Base-by-base conservation (phyloP, 192 early-diverging fungal species). In the Spinellus fusiger region DNA sequence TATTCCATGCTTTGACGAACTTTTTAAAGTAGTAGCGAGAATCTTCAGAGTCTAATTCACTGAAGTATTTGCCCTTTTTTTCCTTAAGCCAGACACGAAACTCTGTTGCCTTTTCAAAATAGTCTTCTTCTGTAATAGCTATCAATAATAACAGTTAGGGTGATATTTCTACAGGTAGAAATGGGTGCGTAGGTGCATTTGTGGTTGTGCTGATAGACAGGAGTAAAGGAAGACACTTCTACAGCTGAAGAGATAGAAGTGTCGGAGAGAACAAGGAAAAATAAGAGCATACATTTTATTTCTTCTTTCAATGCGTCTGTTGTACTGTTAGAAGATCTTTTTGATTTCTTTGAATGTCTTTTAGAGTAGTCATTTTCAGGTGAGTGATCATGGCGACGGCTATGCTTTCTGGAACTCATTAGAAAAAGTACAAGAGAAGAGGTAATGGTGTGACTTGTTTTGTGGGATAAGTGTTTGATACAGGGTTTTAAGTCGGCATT, bases 1-100 rank as follows among this genome's bases (percentile, higher is more conserved):
- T 68, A 69, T 96, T 96, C 93, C 93, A 96, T n/a, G 79, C 78
- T 18, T 78, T 85, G 50, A 90, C 89, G 77, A 96, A 96, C 34
- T 90, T 93, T 5, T 64, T 79, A 76, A 96, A 96, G 38, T 89
- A 87, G 29, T 70, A 62, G 0, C 85, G 77, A 0, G 89, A 70
- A 16, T 93, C 85, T 12, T 83, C 81, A 0, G 88, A 78, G 5
- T 65, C 56, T 53, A 96, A 67, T 47, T 94, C 90, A 54, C 86
- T 81, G 71, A 93, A 86, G 65, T 84, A 93, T 68, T 81, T 78
- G 49, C 79, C 72, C 63, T 88, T 87, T 25, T 81, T 64, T 56
- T 90, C 81, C 18, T 75, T 79, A 26, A 96, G 77, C 92, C 92
- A 96, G 15, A 89, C 59, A 4, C 87, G 77, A 64, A 94, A 96